A percentile compares a stretch with the other conserved stretches of the same genome.
These are phyloP conservation scores for Leucosporidium yakuticum DNA, from an alignment of 768 basidiomycete species.

Conservation along the genomic window DNA sequence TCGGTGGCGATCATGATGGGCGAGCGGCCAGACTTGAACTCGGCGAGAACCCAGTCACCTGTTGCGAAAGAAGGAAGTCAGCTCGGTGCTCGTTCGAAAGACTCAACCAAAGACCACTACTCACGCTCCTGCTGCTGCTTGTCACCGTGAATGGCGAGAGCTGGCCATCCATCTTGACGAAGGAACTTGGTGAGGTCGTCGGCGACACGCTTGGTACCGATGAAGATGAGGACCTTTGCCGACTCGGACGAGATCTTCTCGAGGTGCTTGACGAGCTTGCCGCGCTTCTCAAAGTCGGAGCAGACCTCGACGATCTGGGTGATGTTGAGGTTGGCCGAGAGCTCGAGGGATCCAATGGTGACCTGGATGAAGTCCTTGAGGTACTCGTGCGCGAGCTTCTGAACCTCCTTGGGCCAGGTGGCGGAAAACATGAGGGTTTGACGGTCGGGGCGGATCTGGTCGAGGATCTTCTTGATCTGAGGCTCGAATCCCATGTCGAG, in stretches of 20 bases:
- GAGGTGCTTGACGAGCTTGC: constrained; percentile 91
- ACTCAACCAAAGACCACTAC: constrained; percentile 79
- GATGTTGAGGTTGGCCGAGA: constrained; percentile 97
- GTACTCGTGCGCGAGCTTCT: constrained; percentile 95
- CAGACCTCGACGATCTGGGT: constrained; percentile 91
- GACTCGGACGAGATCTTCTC: constrained; percentile 94
- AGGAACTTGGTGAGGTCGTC: constrained; percentile 95
- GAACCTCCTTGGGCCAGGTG: constrained; percentile 99
- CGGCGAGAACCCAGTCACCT: constrained; percentile 20
- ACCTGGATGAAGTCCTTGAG: constrained; percentile 94
- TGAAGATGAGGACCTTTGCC: constrained; percentile 97
- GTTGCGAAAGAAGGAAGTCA: too few species aligned
- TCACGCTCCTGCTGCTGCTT: constrained; percentile 99
- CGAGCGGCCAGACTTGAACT: constrained; percentile 92
- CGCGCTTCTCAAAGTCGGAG: constrained; percentile 95
- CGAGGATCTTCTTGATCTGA: constrained; percentile 95
- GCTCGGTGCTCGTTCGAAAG: too few species aligned
- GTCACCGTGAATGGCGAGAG: constrained; percentile 97
- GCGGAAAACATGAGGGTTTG: constrained; percentile 99
- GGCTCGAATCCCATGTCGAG: constrained; percentile 99
- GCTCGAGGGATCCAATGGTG: constrained; percentile 97
- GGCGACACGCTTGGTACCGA: constrained; percentile 93
- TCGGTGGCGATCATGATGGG: constrained; percentile 99
- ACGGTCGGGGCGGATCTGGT: constrained; percentile 90
- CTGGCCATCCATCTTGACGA: constrained; percentile 99